These are phyloP conservation scores for Trichopus zeylanicus DNA, from an alignment of 116 monocot species.

Conservation along the genomic window DNA sequence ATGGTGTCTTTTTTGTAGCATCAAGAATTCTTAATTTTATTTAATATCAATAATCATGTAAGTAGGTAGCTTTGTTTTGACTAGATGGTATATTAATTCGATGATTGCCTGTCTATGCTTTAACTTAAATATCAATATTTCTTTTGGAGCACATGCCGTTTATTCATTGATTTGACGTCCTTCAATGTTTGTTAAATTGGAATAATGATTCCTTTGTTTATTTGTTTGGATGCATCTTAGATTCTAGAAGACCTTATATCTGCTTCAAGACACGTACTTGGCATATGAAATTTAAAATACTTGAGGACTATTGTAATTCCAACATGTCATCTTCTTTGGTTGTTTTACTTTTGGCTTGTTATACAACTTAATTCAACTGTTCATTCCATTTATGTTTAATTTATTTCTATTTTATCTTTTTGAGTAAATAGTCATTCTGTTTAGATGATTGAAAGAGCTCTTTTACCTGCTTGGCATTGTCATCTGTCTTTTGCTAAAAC, in stretches of 20 bases:
- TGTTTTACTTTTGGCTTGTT: no score
- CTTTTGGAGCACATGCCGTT: background rate
- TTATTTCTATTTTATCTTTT: no score
- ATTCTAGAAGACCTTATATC: background rate
- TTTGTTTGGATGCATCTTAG: background rate
- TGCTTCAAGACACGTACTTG: no score
- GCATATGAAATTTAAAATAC: background rate
- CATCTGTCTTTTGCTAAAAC: background rate
- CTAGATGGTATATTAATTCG: background rate
- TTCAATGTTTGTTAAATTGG: background rate
- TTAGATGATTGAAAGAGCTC: background rate
- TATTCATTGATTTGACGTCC: background rate
- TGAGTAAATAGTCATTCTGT: no score
- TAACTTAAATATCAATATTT: background rate
- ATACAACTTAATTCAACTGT: no score
- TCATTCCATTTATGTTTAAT: no score
- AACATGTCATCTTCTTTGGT: no score
- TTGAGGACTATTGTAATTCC: no score
- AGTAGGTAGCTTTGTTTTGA: background rate
- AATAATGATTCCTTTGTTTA: background rate
- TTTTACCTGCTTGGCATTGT: background rate
- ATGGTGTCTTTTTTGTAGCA: background rate
- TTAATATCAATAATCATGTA: no score
- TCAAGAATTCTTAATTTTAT: background rate
- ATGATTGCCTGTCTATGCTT: background rate